Percentiles rank a stretch among this genome's conserved stretches.
Conservation (phyloP, 2,329 filamentous ascomycete genomes). For the Sporothrix luriei region DNA sequence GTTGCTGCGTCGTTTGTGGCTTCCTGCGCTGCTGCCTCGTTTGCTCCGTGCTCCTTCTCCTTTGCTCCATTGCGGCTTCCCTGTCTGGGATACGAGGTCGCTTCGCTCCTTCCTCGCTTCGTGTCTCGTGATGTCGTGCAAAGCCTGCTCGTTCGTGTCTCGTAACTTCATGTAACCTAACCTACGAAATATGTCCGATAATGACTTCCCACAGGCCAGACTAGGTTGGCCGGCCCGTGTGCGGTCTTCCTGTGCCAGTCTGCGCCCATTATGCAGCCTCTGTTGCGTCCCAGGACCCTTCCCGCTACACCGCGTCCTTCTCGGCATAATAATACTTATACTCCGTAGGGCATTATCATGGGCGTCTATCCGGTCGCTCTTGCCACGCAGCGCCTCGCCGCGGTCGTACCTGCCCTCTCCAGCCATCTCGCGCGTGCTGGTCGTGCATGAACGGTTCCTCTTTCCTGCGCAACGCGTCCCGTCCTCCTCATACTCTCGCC, state of each 20-base stretch:
- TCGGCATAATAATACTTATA: constrained; percentile 2
- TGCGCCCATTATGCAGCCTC: background rate
- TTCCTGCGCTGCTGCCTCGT: background rate
- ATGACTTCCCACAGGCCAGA: too few species aligned
- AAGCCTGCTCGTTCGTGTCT: background rate
- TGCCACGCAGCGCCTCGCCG: constrained; percentile 8
- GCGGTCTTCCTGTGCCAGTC: constrained; percentile 4
- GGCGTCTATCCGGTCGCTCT: constrained; percentile 11
- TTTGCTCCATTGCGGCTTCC: background rate
- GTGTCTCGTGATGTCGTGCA: constrained; percentile 19
- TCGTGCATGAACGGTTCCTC: background rate
- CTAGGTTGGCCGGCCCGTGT: background rate
- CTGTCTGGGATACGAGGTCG: constrained; percentile 16
- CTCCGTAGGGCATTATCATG: constrained; percentile 15
- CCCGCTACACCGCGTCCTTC: constrained; percentile 21
- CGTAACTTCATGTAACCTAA: background rate
- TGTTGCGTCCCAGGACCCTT: constrained; percentile 14
- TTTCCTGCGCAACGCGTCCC: constrained; percentile 14
- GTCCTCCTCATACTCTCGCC: background rate
- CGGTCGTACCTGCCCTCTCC: constrained; percentile 5
- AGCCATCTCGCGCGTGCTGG: constrained; percentile 9
- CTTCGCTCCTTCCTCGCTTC: constrained; percentile 3
- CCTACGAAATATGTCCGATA: too few species aligned
- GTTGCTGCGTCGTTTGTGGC: constrained; percentile 2
- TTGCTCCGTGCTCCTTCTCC: background rate